Evolutionary conservation across 176 grass and related monocot species (phyloP), one percentile per base, ranked within the genome.

Genomic region (Miscanthus lutarioriparius): DNA sequence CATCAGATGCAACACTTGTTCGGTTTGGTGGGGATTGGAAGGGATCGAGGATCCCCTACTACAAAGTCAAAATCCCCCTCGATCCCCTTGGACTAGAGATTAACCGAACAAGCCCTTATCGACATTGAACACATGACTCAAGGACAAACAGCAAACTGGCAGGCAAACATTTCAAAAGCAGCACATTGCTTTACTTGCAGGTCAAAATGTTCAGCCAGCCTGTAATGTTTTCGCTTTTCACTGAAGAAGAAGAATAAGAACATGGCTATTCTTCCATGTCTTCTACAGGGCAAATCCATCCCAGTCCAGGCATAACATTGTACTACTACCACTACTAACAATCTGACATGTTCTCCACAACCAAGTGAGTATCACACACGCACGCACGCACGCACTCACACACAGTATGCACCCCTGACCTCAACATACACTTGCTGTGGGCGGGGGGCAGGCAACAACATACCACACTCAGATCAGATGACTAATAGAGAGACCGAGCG

Each of bases 401-500:
- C 70, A 73, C 41, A 12, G 7, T 73, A 14, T 26, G 63, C 72
- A 37, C 79, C 72, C 79, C 79, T 69, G 79, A 70, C 70, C 85
- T 87, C 78, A 67, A 67, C 78, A 67, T 47, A 70, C 78, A 69
- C 49, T 82, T 87, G 79, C 80, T 78, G 64, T 62, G 80, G 63
- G 51, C 85, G 32, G 64, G 39, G 79, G 27, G 84, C 45, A 27
- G 64, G 69, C 73, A 78, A 14, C 25, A 85, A 64, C 82, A 86
- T 27, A 84, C 72, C 64, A 80, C 78, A 80, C 78, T 80, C 78
- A 81, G 79, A 75, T 84, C 87, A 88, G 81, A 63, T 41, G 88
- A 74, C 79, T 79, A 90, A 86, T 83, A 87, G 80, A 10, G 80
- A 70, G 75, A 84, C 89, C 84, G 84, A 91, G 86, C 82, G 81